A percentile compares a stretch with the other conserved stretches of the same genome.
phyloP scores from a whole-genome alignment of 129 eudicot species.

The carrot (Daucus carota) region DH1_v3.0 NC_030386.2:30488501-30489000 shows the following conservation, averaged over 20 bases:
- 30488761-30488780: constrained; percentile 89
- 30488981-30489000: not conserved
- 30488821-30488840: constrained; percentile 85
- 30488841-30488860: constrained; percentile 48
- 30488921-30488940: not conserved
- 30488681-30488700: not conserved
- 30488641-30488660: not conserved
- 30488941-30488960: not conserved
- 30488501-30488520: not conserved
- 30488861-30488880: constrained; percentile 22
- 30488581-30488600: not conserved
- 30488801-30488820: constrained; percentile 98
- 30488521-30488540: not conserved
- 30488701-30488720: not conserved
- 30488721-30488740: constrained; percentile 63
- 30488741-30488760: constrained; percentile 80
- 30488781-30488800: constrained; percentile 98
- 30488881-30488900: constrained; percentile 40
- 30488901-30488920: constrained; percentile 15
- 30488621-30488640: not conserved
- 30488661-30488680: not conserved
- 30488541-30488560: not conserved
- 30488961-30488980: constrained; percentile 1
- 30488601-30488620: not conserved
- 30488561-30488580: too few species aligned